phyloP scores from a whole-genome alignment of 495 filamentous ascomycete species.

The Aspergillus campestris region DNA sequence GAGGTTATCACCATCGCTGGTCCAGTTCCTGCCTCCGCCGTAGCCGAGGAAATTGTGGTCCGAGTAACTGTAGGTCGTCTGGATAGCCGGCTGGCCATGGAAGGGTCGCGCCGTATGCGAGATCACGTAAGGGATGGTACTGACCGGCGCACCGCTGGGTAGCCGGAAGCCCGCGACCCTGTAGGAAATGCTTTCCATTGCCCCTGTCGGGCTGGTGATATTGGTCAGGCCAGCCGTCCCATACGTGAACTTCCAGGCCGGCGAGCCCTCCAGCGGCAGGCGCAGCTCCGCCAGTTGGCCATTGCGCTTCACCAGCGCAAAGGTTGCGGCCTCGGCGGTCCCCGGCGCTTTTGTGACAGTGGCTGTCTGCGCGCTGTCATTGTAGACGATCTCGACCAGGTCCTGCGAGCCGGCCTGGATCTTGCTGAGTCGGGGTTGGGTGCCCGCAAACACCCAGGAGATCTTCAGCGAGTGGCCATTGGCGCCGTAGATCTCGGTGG shows the following conservation, averaged over 20 bases:
- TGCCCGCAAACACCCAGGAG: background rate
- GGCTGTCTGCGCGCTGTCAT: background rate
- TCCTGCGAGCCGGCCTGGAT: constrained; percentile 1
- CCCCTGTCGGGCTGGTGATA: background rate
- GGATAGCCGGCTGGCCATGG: background rate
- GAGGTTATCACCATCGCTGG: constrained; percentile 1
- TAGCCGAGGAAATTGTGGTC: constrained; percentile 4
- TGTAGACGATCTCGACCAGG: constrained; percentile 1
- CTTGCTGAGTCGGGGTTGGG: constrained; percentile 3
- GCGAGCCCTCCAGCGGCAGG: background rate
- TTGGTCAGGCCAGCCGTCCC: background rate
- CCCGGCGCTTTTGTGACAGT: background rate
- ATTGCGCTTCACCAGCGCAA: background rate
- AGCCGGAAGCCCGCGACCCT: background rate
- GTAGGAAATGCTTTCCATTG: background rate
- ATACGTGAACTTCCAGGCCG: constrained; percentile 2
- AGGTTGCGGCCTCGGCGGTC: background rate
- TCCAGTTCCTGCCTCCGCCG: background rate
- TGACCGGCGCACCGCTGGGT: background rate
- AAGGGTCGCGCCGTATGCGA: background rate
- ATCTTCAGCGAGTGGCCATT: constrained; percentile 2
- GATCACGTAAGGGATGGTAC: constrained; percentile 3
- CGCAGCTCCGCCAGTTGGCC: background rate
- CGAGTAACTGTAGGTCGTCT: constrained; percentile 3
- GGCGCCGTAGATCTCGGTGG: background rate